A percentile compares a stretch with the other conserved stretches of the same genome.
These are phyloP conservation scores for Capronia coronata DNA, from an alignment of 2,329 filamentous ascomycete genomes.

Conservation along the genomic window DNA sequence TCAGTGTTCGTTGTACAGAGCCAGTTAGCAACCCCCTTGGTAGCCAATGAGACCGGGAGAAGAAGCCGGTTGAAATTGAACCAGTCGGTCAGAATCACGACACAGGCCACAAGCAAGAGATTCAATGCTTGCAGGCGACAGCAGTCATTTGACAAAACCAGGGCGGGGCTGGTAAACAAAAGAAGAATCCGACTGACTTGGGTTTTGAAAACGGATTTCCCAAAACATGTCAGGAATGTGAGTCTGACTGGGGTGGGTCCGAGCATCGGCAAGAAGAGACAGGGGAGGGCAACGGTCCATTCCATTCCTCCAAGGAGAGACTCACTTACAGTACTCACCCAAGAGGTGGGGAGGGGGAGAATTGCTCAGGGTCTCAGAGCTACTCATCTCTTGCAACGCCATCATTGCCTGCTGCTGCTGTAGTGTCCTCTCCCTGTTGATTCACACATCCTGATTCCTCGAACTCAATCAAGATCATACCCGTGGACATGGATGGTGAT, in stretches of 20 bases:
- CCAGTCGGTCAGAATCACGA: conserved; percentile 18
- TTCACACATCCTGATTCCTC: too few relatives aligned
- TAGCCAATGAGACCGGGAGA: conserved; percentile 14
- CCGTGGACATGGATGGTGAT: background rate
- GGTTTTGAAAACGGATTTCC: background rate
- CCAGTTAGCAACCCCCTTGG: too few relatives aligned
- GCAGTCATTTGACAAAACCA: too few relatives aligned
- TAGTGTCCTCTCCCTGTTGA: too few relatives aligned
- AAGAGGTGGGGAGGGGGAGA: too few relatives aligned
- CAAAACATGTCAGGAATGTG: conserved; percentile 17
- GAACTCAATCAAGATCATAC: background rate
- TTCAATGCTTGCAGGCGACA: conserved; percentile 11
- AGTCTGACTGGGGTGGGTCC: conserved; percentile 22
- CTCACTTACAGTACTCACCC: too few relatives aligned
- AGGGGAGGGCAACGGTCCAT: too few relatives aligned
- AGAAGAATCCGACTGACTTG: background rate
- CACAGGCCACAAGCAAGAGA: conserved; percentile 3
- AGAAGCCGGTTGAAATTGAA: conserved; percentile 7
- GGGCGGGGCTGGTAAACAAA: background rate
- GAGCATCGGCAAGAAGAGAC: too few relatives aligned
- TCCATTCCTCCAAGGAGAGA: too few relatives aligned
- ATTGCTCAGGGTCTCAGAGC: too few relatives aligned
- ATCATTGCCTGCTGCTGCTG: too few relatives aligned
- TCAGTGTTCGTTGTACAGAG: conserved; percentile 19
- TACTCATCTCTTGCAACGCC: too few relatives aligned